Conservation (phyloP, 768 basidiomycete species). For the Arthromyces matolae region DNA sequence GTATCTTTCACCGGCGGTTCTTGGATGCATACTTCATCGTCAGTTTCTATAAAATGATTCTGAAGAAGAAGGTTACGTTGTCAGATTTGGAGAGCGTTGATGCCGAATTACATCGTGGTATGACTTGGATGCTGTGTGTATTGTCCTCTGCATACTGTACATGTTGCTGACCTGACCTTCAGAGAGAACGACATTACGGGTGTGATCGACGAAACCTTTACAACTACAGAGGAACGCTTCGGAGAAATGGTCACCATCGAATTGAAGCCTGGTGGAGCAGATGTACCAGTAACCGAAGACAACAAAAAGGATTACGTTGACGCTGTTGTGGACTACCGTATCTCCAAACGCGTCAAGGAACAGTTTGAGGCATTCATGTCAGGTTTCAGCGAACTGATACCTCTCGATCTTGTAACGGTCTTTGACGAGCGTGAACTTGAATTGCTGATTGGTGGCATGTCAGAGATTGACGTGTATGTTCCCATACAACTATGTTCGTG, state of each 20-base stretch:
- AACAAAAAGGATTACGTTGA: slow-evolving; percentile 99
- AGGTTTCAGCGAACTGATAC: slow-evolving; percentile 99
- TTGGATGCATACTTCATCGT: slow-evolving; percentile 99
- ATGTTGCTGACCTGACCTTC: slow-evolving; percentile 5
- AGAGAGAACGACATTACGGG: slow-evolving; percentile 99
- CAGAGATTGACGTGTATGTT: slow-evolving; percentile 97
- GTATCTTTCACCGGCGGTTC: slow-evolving; percentile 99
- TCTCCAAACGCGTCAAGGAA: slow-evolving; percentile 94
- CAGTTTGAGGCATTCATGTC: slow-evolving; percentile 99
- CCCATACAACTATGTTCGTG: background rate
- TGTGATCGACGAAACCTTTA: slow-evolving; percentile 96
- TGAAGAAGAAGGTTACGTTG: slow-evolving; percentile 95
- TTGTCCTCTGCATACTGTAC: background rate
- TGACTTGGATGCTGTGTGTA: slow-evolving; percentile 98
- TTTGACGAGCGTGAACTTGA: slow-evolving; percentile 98
- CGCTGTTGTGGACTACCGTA: slow-evolving; percentile 91
- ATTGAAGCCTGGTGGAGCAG: slow-evolving; percentile 82
- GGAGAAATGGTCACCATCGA: slow-evolving; percentile 98
- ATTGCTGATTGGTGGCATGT: slow-evolving; percentile 97
- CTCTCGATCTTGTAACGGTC: slow-evolving; percentile 95
- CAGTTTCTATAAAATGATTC: slow-evolving; percentile 99
- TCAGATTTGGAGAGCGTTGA: slow-evolving; percentile 96
- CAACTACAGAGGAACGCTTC: slow-evolving; percentile 95
- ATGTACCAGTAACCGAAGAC: slow-evolving; percentile 87
- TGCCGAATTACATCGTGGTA: slow-evolving; percentile 87